phyloP scores from a whole-genome alignment of 2,329 filamentous ascomycete species.

The Colletotrichum melonis region DNA sequence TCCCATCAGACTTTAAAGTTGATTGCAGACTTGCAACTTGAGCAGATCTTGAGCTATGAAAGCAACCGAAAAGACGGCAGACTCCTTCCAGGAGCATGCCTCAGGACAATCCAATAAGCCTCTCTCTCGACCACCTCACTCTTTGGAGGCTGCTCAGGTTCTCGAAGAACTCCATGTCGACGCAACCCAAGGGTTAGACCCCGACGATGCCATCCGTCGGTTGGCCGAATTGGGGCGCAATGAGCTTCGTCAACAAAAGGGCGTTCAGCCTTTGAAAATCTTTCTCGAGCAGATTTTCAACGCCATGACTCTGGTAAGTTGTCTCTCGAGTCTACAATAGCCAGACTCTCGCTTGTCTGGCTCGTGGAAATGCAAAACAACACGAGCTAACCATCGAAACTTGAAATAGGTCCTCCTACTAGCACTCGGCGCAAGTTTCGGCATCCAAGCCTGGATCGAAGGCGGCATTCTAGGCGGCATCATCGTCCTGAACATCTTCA shows the following conservation, averaged over 20 bases:
- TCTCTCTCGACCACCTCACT: constrained; percentile 67
- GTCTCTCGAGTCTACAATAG: too few species aligned
- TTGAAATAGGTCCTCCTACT: constrained; percentile 52
- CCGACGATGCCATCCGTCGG: constrained; percentile 60
- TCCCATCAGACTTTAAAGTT: background rate
- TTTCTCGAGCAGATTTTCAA: too few species aligned
- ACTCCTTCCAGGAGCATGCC: constrained; percentile 35
- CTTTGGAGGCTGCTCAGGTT: constrained; percentile 60
- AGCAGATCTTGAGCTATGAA: background rate
- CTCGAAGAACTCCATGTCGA: constrained; percentile 64
- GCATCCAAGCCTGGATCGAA: constrained; percentile 64
- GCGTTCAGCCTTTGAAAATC: too few species aligned
- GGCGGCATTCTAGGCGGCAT: constrained; percentile 64
- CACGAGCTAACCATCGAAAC: too few species aligned
- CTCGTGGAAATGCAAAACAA: too few species aligned
- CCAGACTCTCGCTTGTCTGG: too few species aligned
- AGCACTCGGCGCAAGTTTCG: constrained; percentile 63
- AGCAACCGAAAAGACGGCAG: background rate
- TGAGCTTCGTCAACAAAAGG: too few species aligned
- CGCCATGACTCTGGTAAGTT: too few species aligned
- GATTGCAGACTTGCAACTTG: background rate
- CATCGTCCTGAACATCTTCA: constrained; percentile 62
- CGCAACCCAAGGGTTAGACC: constrained; percentile 64
- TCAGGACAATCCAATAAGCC: constrained; percentile 49
- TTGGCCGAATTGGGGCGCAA: constrained; percentile 55